These are phyloP conservation scores for Xylaria curta DNA, from an alignment of 495 filamentous ascomycete genomes.

Conservation along the genomic window DNA sequence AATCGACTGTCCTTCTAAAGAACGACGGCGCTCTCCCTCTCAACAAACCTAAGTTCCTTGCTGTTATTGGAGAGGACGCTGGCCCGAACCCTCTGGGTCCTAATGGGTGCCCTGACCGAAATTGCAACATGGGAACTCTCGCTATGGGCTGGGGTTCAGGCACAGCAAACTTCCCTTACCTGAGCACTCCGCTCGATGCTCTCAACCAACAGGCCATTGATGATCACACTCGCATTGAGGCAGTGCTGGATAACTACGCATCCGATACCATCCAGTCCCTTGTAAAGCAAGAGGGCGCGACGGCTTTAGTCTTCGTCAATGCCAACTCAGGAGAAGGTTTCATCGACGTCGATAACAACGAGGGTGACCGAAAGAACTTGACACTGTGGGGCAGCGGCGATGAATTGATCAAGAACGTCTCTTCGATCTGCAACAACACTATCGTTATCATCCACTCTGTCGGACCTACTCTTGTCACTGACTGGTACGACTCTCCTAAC, in stretches of 20 bases:
- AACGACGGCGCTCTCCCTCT: constrained; percentile 82
- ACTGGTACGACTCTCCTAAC: constrained; percentile 85
- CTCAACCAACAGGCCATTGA: constrained; percentile 74
- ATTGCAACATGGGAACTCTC: constrained; percentile 86
- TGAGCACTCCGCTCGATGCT: constrained; percentile 85
- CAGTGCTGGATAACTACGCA: constrained; percentile 78
- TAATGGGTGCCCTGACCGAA: constrained; percentile 82
- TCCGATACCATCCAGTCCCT: constrained; percentile 60
- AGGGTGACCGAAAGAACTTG: constrained; percentile 91
- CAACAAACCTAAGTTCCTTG: constrained; percentile 74
- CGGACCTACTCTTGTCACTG: constrained; percentile 77
- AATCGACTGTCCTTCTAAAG: constrained; percentile 88
- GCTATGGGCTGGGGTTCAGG: constrained; percentile 97
- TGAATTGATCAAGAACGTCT: constrained; percentile 75
- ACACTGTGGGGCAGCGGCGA: constrained; percentile 89
- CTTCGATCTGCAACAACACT: constrained; percentile 83
- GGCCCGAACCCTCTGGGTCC: constrained; percentile 78
- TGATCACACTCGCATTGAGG: constrained; percentile 69
- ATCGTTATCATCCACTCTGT: constrained; percentile 90
- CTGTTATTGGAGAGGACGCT: constrained; percentile 87
- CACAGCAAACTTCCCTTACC: constrained; percentile 87
- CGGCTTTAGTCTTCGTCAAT: constrained; percentile 86
- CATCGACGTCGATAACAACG: constrained; percentile 82
- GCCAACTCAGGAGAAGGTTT: constrained; percentile 87
- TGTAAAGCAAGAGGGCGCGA: constrained; percentile 70